Percentiles rank a stretch among this genome's conserved stretches.
Evolutionary conservation across 2,329 filamentous ascomycete species (phyloP).

Genomic region (Raffaelea deltoideospora): DNA sequence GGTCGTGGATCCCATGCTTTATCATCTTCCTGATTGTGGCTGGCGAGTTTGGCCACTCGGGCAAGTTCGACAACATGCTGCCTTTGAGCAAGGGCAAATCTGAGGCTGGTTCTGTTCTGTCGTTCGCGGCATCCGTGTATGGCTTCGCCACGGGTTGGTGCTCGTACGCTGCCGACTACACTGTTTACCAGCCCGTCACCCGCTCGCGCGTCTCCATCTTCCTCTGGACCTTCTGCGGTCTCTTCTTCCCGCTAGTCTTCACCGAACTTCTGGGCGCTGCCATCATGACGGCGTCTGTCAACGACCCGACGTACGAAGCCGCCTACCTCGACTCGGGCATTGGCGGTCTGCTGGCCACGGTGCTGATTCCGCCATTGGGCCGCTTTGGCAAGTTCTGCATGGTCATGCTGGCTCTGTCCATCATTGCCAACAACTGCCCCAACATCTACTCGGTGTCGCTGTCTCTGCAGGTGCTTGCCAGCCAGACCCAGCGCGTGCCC

Average conservation of each 20-base stretch:
- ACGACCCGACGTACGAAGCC: constrained; percentile 38
- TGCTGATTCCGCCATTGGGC: constrained; percentile 25
- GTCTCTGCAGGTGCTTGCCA: constrained; percentile 37
- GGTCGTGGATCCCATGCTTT: constrained; percentile 51
- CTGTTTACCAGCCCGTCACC: constrained; percentile 35
- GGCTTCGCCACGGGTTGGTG: constrained; percentile 57
- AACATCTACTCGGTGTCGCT: constrained; percentile 24
- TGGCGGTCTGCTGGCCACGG: constrained; percentile 30
- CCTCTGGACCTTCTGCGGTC: constrained; percentile 50
- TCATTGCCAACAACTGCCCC: constrained; percentile 28
- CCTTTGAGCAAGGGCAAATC: constrained; percentile 37
- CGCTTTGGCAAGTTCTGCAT: constrained; percentile 32
- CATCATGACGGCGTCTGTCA: constrained; percentile 46
- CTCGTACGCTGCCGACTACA: constrained; percentile 40
- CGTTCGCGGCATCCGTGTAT: constrained; percentile 51
- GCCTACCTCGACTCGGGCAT: constrained; percentile 21
- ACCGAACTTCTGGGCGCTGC: constrained; percentile 60
- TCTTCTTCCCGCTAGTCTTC: constrained; percentile 59
- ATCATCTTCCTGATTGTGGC: constrained; percentile 36
- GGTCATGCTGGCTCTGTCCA: constrained; percentile 27
- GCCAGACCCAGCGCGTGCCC: constrained; percentile 32
- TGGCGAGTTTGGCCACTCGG: constrained; percentile 21
- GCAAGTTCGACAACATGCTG: constrained; percentile 28
- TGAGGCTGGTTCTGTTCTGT: constrained; percentile 41
- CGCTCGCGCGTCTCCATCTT: constrained; percentile 44